Conservation (phyloP, 495 filamentous ascomycete species). For the Staphylotrichum tortipilum region DNA sequence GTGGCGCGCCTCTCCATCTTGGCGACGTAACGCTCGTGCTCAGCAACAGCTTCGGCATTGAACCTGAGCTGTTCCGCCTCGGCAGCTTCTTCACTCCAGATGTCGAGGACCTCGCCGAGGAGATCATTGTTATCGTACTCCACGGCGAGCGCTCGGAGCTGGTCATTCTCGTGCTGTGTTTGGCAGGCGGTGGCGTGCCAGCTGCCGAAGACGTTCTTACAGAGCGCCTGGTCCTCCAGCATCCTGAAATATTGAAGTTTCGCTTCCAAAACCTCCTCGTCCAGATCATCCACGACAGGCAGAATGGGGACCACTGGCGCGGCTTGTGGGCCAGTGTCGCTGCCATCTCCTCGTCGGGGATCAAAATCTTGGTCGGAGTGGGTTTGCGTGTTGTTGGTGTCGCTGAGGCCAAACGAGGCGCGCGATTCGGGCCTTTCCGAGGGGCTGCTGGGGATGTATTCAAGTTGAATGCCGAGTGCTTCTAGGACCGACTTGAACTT, state of each 20-base stretch:
- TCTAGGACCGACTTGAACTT: slow-evolving; percentile 30
- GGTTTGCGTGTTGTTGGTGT: slow-evolving; percentile 6
- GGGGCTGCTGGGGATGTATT: slow-evolving; percentile 20
- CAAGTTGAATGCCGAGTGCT: slow-evolving; percentile 24
- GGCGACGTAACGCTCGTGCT: slow-evolving; percentile 16
- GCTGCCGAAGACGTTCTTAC: slow-evolving; percentile 6
- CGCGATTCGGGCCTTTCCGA: slow-evolving; percentile 3
- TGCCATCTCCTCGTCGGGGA: too few relatives aligned
- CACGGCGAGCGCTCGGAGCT: slow-evolving; percentile 4
- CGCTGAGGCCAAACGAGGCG: neutral
- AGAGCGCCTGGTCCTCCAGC: slow-evolving; percentile 6
- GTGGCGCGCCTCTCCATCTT: slow-evolving; percentile 25
- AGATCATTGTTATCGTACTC: slow-evolving; percentile 21
- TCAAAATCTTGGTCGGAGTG: slow-evolving; percentile 3
- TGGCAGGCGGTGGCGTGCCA: slow-evolving; percentile 13
- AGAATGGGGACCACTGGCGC: too few relatives aligned
- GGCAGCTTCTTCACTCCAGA: slow-evolving; percentile 17
- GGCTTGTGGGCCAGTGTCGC: too few relatives aligned
- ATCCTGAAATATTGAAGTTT: slow-evolving; percentile 11
- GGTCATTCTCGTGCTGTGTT: slow-evolving; percentile 1
- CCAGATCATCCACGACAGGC: neutral
- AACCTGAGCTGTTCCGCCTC: slow-evolving; percentile 6
- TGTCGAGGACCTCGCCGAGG: slow-evolving; percentile 16
- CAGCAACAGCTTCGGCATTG: slow-evolving; percentile 13
- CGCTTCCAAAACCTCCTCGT: slow-evolving; percentile 12